These are phyloP conservation scores for Pseudogymnoascus sp. DNA, from an alignment of 2,329 filamentous ascomycete species.

Conservation along the genomic window DNA sequence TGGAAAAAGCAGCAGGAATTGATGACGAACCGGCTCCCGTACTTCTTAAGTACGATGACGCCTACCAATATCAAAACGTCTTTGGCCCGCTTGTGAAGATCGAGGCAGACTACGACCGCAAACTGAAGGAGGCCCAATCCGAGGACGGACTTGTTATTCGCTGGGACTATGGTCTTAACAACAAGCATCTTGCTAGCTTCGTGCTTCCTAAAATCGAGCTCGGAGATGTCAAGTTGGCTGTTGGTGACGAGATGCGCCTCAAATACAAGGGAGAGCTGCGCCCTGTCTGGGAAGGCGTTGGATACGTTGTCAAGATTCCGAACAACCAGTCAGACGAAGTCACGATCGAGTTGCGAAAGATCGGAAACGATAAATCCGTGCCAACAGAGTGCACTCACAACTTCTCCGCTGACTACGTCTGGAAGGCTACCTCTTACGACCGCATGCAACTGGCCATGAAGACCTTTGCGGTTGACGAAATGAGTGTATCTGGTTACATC, in stretches of 20 bases:
- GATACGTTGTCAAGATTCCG: conserved; percentile 98
- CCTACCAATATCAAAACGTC: conserved; percentile 97
- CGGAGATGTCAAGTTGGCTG: conserved; percentile 93
- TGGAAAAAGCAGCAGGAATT: conserved; percentile 84
- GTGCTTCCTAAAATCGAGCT: conserved; percentile 94
- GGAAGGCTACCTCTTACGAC: conserved; percentile 98
- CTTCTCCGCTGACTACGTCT: conserved; percentile 97
- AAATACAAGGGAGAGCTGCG: conserved; percentile 94
- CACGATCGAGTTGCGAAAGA: conserved; percentile 85
- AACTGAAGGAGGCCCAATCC: conserved; percentile 95
- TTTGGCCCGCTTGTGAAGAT: conserved; percentile 98
- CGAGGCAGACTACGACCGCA: conserved; percentile 97
- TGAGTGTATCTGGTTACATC: conserved; percentile 97
- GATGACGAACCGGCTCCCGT: conserved; percentile 95
- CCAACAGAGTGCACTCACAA: conserved; percentile 95
- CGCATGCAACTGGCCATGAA: conserved; percentile 99
- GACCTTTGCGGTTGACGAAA: conserved; percentile 94
- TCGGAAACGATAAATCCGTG: conserved; percentile 91
- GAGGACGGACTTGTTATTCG: conserved; percentile 91
- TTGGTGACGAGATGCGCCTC: conserved; percentile 96
- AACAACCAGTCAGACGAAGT: conserved; percentile 99
- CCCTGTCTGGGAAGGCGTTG: conserved; percentile 90
- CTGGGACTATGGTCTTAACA: conserved; percentile 93
- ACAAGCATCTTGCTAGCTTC: conserved; percentile 94
- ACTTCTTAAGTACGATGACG: conserved; percentile 88